Evolutionary conservation across 2,329 filamentous ascomycete species (phyloP).

Genomic region (Cladosporium oxysporum): DNA sequence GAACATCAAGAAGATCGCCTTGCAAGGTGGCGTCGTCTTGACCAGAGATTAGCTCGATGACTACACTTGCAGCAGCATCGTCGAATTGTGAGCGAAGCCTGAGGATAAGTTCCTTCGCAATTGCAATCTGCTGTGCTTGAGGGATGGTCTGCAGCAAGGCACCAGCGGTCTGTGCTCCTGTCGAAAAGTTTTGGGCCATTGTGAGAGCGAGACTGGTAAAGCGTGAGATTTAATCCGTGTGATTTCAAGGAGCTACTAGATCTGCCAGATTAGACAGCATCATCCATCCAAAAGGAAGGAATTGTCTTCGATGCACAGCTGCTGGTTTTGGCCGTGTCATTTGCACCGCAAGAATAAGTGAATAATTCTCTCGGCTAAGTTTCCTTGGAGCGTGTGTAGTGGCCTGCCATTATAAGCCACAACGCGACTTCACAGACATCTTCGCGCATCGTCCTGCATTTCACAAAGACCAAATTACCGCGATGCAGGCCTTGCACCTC

Average conservation of each 20-base stretch:
- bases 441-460: background rate
- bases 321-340: background rate
- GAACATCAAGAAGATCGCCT: conserved; percentile 11
- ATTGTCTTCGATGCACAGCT: background rate
- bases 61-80: conserved; percentile 16
- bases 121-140: conserved; percentile 4
- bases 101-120: conserved; percentile 1
- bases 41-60: conserved; percentile 1
- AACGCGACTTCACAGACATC: background rate
- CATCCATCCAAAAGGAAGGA: background rate
- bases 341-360: background rate
- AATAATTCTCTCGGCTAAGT: background rate
- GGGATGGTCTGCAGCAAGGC: conserved; percentile 15
- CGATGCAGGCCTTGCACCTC: background rate
- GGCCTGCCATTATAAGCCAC: background rate
- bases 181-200: conserved; percentile 18
- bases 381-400: background rate
- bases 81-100: conserved; percentile 3
- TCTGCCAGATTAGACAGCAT: background rate
- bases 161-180: conserved; percentile 18
- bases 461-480: background rate
- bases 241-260: background rate
- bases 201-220: background rate
- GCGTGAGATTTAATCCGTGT: background rate
- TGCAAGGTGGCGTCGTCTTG: background rate